Evolutionary conservation across 179 eudicot species (phyloP).

Genomic region (Nepenthes alata): DNA sequence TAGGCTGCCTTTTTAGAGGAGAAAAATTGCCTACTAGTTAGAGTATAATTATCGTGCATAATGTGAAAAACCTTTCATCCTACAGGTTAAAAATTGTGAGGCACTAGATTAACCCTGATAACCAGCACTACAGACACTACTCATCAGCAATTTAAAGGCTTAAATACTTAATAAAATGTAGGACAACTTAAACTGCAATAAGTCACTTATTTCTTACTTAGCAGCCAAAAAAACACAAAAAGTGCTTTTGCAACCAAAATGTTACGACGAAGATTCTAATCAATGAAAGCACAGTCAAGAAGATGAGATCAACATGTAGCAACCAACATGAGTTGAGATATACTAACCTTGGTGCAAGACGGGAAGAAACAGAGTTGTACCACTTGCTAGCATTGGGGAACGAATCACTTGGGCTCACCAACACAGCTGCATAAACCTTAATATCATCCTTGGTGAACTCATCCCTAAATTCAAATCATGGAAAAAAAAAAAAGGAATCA

Average conservation of each 20-base stretch:
- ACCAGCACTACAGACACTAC: too few species aligned
- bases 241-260: not conserved
- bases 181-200: too few species aligned
- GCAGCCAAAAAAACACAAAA: not conserved
- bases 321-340: not conserved
- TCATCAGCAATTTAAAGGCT: too few species aligned
- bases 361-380: slow-evolving; percentile 44
- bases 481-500: too few species aligned
- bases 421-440: slow-evolving; percentile 67
- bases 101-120: too few species aligned
- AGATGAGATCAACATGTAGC: not conserved
- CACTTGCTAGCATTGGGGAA: slow-evolving; percentile 72
- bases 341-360: slow-evolving; percentile 50
- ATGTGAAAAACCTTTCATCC: too few species aligned
- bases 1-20: too few species aligned
- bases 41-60: too few species aligned
- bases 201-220: not conserved
- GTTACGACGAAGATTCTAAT: not conserved
- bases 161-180: too few species aligned
- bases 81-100: too few species aligned
- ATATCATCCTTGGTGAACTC: slow-evolving; percentile 67
- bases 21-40: too few species aligned
- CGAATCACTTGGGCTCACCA: slow-evolving; percentile 39
- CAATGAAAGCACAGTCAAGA: not conserved
- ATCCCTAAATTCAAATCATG: slow-evolving; percentile 21